A percentile compares a stretch with the other conserved stretches of the same genome.
Conservation (phyloP, 257 asterid genomes). For the Nicotiana noctiflora region DNA sequence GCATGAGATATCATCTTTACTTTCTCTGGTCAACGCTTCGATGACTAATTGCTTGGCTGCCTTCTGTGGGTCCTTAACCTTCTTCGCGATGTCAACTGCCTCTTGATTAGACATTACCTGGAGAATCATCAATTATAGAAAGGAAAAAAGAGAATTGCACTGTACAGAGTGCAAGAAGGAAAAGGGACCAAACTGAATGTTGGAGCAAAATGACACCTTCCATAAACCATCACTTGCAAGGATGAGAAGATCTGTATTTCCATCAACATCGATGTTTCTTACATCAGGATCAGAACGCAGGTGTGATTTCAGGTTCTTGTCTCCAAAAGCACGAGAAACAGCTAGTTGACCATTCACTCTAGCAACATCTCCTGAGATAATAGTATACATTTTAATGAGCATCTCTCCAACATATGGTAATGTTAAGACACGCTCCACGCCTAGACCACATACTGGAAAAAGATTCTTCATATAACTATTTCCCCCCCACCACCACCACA, state of each 20-base stretch:
- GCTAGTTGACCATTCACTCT: slow-evolving; percentile 84
- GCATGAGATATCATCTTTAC: slow-evolving; percentile 93
- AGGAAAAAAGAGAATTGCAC: background rate
- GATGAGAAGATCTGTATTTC: slow-evolving; percentile 59
- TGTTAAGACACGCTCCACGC: too few species aligned
- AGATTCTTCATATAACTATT: background rate
- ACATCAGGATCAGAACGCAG: slow-evolving; percentile 74
- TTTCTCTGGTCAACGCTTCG: slow-evolving; percentile 73
- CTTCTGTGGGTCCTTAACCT: slow-evolving; percentile 73
- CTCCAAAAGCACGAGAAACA: slow-evolving; percentile 90
- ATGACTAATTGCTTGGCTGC: slow-evolving; percentile 71
- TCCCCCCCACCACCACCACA: too few species aligned
- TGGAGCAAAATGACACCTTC: slow-evolving; percentile 44
- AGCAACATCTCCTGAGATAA: slow-evolving; percentile 69
- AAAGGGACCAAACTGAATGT: background rate
- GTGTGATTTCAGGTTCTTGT: slow-evolving; percentile 73
- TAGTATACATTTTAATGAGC: background rate
- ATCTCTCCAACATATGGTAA: background rate
- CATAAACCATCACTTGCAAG: slow-evolving; percentile 94
- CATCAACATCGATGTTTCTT: slow-evolving; percentile 31
- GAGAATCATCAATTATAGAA: slow-evolving; percentile 2
- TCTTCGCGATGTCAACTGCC: slow-evolving; percentile 71
- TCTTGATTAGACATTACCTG: slow-evolving; percentile 95
- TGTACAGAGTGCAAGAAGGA: background rate
- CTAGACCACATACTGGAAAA: background rate